phyloP scores from a whole-genome alignment of 2,329 filamentous ascomycete species.

The Microdochium paspali region DNA sequence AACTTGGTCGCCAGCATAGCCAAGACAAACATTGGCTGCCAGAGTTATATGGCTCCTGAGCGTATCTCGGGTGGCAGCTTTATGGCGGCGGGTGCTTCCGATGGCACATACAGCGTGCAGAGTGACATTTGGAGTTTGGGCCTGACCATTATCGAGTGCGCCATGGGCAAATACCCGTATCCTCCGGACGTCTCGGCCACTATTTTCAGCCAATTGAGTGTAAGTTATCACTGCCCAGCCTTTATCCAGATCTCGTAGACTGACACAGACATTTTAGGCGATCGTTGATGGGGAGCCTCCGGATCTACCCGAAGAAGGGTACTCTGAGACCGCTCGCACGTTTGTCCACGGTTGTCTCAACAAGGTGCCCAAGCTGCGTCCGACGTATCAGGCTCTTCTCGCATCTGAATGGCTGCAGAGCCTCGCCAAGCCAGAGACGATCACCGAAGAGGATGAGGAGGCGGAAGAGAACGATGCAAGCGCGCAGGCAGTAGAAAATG shows the following conservation, averaged over 20 bases:
- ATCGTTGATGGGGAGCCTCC: slow-evolving; percentile 98
- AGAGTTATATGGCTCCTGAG: slow-evolving; percentile 98
- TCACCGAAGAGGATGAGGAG: slow-evolving; percentile 25
- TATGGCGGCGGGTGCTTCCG: slow-evolving; percentile 59
- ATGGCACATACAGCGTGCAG: slow-evolving; percentile 92
- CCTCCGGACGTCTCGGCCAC: slow-evolving; percentile 96
- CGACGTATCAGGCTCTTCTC: slow-evolving; percentile 85
- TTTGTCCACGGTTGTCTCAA: slow-evolving; percentile 88
- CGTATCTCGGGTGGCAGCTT: slow-evolving; percentile 82
- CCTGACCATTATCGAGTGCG: slow-evolving; percentile 90
- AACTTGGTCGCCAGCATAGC: slow-evolving; percentile 96
- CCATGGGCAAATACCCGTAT: slow-evolving; percentile 89
- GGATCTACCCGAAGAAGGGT: slow-evolving; percentile 68
- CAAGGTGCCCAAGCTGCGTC: slow-evolving; percentile 85
- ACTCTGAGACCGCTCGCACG: slow-evolving; percentile 69
- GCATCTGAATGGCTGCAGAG: slow-evolving; percentile 80
- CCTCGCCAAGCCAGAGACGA: slow-evolving; percentile 58
- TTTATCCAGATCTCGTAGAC: background rate
- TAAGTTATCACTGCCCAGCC: slow-evolving; percentile 51
- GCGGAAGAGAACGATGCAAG: slow-evolving; percentile 21
- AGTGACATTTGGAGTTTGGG: slow-evolving; percentile 97
- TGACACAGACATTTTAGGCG: slow-evolving; percentile 47
- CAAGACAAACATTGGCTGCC: slow-evolving; percentile 97
- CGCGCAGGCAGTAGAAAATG: slow-evolving; percentile 30
- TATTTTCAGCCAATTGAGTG: slow-evolving; percentile 93